Evolutionary conservation across 345 rosid species (phyloP).

Genomic region (Cochlearia excelsa): DNA sequence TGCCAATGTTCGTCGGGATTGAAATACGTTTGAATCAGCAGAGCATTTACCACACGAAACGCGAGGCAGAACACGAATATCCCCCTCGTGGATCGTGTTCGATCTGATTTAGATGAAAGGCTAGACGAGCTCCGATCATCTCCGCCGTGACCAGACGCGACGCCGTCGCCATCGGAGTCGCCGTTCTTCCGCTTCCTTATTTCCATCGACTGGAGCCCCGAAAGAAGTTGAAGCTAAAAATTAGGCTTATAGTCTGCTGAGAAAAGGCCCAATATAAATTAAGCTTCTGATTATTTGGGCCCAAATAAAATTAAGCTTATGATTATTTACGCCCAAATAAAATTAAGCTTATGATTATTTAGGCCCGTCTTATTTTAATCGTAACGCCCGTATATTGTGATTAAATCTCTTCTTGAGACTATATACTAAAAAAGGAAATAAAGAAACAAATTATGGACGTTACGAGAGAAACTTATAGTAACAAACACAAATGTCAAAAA

Average conservation of each 20-base stretch:
- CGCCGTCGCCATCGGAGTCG: slow-evolving; percentile 22
- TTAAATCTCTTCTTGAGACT: too few relatives aligned
- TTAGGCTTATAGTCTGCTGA: not conserved
- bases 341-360: too few relatives aligned
- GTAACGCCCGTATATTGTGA: too few relatives aligned
- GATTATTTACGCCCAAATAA: too few relatives aligned
- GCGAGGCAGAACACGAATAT: slow-evolving; percentile 57
- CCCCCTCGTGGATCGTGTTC: slow-evolving; percentile 31
- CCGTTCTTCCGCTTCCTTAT: slow-evolving; percentile 28
- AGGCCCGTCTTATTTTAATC: too few relatives aligned
- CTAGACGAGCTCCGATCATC: not conserved
- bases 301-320: too few relatives aligned
- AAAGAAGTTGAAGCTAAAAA: not conserved
- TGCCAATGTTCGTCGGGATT: slow-evolving; percentile 97
- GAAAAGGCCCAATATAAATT: too few relatives aligned
- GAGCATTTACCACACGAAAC: slow-evolving; percentile 54
- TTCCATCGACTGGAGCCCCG: slow-evolving; percentile 20
- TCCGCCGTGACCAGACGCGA: not conserved
- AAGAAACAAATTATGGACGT: too few relatives aligned
- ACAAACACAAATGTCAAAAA: not conserved
- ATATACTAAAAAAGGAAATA: too few relatives aligned
- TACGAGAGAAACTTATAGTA: too few relatives aligned
- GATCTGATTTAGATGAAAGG: not conserved
- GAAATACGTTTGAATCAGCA: slow-evolving; percentile 80
- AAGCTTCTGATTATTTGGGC: too few relatives aligned